Evolutionary conservation across 352 stramenopile species (phyloP).

Genomic region (Phytophthora hibernalis): DNA sequence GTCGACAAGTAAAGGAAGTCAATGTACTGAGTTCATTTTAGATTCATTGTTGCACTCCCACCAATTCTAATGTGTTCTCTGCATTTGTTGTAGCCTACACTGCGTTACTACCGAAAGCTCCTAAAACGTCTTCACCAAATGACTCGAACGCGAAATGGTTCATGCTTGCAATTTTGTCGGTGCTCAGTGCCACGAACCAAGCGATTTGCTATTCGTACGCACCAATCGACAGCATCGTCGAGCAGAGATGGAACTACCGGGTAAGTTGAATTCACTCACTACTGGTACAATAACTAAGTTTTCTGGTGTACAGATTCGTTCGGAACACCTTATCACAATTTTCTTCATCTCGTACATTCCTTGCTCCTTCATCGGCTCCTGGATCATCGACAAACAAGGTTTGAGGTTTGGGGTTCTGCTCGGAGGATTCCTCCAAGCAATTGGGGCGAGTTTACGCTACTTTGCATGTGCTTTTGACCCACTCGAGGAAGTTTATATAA

Average conservation of each 20-base stretch:
- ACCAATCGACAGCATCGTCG: constrained; percentile 61
- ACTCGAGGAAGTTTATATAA: constrained; percentile 39
- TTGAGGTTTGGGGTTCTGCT: constrained; percentile 62
- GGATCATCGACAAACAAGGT: constrained; percentile 76
- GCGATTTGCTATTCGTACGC: constrained; percentile 81
- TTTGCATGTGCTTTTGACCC: constrained; percentile 35
- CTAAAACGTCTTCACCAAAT: background rate
- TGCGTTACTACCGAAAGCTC: constrained; percentile 2
- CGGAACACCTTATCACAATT: constrained; percentile 77
- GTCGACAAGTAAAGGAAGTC: background rate
- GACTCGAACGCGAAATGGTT: constrained; percentile 50
- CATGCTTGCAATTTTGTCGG: constrained; percentile 66
- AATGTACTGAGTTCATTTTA: background rate
- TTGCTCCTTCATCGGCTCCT: constrained; percentile 78
- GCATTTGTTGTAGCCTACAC: background rate
- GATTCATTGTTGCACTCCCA: too few relatives aligned
- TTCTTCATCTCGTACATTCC: constrained; percentile 83
- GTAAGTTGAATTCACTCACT: constrained; percentile 23
- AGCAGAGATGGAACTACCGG: constrained; percentile 54
- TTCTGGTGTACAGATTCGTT: constrained; percentile 49
- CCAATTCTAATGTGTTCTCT: background rate
- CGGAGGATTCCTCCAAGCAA: constrained; percentile 55
- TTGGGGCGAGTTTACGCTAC: constrained; percentile 56
- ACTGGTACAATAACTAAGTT: background rate
- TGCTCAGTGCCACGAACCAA: constrained; percentile 46